Percentiles rank a stretch among this genome's conserved stretches.
Evolutionary conservation across 2,329 filamentous ascomycete genomes (phyloP).

Genomic region (Claviceps purpurea): DNA sequence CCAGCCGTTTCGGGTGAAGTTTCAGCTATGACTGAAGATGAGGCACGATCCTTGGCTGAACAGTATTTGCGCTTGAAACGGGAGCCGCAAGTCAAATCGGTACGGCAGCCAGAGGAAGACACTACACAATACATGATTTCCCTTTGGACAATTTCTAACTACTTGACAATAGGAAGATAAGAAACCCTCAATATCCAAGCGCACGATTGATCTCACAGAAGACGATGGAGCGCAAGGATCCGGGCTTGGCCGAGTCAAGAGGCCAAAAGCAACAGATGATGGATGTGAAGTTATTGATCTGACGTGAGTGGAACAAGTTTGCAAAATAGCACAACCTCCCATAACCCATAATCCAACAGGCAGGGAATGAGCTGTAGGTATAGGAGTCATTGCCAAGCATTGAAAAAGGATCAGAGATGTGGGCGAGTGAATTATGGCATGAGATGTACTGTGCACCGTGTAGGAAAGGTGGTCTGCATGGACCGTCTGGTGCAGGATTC

Average conservation of each 20-base stretch:
- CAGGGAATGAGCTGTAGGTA: not conserved
- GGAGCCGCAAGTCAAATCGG: not conserved
- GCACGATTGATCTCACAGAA: conserved; percentile 7
- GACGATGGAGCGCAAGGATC: not conserved
- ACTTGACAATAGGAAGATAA: not conserved
- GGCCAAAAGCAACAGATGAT: not conserved
- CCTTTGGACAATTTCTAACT: not conserved
- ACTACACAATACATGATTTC: not conserved
- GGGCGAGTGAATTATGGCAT: not conserved
- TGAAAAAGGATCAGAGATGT: not conserved
- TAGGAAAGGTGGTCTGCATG: no score
- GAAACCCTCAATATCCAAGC: not conserved
- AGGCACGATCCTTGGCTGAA: conserved; percentile 11
- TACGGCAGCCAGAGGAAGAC: not conserved
- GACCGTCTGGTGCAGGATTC: no score
- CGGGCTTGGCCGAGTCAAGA: not conserved
- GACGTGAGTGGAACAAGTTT: not conserved
- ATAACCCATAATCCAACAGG: not conserved
- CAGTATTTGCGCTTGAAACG: conserved; percentile 8
- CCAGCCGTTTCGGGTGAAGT: conserved; percentile 1
- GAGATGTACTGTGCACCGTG: not conserved
- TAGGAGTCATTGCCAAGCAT: not conserved
- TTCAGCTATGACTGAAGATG: conserved; percentile 5
- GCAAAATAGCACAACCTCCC: not conserved
- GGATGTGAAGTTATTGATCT: conserved; percentile 1